Conservation (phyloP, 805 yeast genomes). For the Suhomyces xylopsoci region DNA sequence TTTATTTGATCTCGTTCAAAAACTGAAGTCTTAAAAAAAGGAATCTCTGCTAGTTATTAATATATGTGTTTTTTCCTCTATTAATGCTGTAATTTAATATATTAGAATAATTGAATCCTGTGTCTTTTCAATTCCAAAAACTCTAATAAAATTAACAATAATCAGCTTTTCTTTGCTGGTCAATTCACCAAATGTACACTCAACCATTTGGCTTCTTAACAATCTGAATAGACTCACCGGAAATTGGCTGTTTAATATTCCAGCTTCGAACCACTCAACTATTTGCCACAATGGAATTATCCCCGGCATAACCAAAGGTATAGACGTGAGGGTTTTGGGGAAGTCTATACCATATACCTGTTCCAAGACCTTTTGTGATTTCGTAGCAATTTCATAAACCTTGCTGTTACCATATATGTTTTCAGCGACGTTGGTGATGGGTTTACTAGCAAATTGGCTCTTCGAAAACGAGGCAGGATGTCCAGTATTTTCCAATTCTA, state of each 20-base stretch:
- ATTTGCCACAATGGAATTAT: conserved; percentile 47
- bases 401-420: conserved; percentile 13
- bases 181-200: conserved; percentile 22
- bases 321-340: conserved; percentile 1
- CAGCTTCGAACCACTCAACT: conserved; percentile 29
- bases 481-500: conserved; percentile 13
- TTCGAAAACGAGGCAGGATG: conserved; percentile 10
- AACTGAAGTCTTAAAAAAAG: neutral
- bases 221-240: conserved; percentile 11
- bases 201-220: conserved; percentile 17
- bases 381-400: conserved; percentile 18
- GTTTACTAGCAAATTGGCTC: conserved; percentile 5
- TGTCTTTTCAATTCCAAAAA: conserved; percentile 41
- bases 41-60: neutral
- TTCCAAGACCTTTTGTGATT: conserved; percentile 11
- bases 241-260: conserved; percentile 17
- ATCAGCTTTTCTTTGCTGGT: conserved; percentile 19
- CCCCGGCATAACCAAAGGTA: conserved; percentile 52
- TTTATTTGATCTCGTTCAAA: neutral
- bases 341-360: conserved; percentile 10
- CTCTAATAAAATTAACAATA: conserved; percentile 41
- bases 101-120: conserved; percentile 16
- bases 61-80: neutral
- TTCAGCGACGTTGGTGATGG: conserved; percentile 18
- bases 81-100: neutral